phyloP scores from a whole-genome alignment of 805 yeast genomes.

The Zygoascus bituminiphila region DNA sequence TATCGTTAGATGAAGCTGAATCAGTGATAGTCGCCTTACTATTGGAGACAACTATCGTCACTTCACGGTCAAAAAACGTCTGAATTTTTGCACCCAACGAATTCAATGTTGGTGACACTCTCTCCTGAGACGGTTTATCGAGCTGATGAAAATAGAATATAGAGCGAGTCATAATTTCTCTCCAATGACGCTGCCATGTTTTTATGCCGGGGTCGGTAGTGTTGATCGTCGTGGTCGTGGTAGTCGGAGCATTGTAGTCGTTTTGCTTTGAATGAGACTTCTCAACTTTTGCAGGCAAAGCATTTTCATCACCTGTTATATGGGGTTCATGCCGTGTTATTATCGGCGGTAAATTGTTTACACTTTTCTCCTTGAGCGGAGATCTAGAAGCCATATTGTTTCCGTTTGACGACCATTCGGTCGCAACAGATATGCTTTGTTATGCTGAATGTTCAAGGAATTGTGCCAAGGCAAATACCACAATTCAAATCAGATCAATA shows the following conservation, averaged over 20 bases:
- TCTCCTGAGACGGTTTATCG: constrained; percentile 26
- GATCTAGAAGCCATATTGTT: constrained; percentile 4
- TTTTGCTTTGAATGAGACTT: too few relatives aligned
- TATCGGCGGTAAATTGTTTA: not conserved
- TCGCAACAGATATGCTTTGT: too few relatives aligned
- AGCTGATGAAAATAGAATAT: constrained; percentile 53
- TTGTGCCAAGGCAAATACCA: too few relatives aligned
- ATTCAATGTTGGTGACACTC: constrained; percentile 21
- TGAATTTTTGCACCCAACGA: constrained; percentile 38
- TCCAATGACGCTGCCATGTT: constrained; percentile 62
- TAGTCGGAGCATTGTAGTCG: not conserved
- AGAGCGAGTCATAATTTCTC: constrained; percentile 48
- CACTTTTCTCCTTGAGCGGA: constrained; percentile 10
- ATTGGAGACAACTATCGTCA: constrained; percentile 71
- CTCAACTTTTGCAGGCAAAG: not conserved
- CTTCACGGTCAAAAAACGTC: constrained; percentile 50
- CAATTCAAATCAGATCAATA: too few relatives aligned
- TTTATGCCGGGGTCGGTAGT: constrained; percentile 2
- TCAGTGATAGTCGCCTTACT: constrained; percentile 42
- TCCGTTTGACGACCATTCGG: not conserved
- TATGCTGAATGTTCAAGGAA: too few relatives aligned
- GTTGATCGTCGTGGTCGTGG: not conserved
- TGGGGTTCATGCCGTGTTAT: not conserved
- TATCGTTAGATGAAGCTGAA: constrained; percentile 39
- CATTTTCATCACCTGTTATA: not conserved